Percentiles rank a stretch among this genome's conserved stretches.
Conservation (phyloP, 805 yeast genomes). For the Yarrowia divulgata region DNA sequence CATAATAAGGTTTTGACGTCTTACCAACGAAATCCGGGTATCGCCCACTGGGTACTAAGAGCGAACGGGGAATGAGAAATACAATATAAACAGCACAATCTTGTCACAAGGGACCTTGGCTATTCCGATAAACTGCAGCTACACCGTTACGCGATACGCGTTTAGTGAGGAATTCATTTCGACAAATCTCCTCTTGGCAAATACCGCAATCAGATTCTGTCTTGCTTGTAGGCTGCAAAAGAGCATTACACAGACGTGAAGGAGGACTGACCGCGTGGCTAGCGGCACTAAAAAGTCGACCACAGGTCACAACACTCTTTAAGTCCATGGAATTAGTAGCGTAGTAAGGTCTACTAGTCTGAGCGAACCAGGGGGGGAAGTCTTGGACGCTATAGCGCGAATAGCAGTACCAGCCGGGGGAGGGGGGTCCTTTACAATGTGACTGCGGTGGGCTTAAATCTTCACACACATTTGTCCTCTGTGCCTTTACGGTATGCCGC, state of each 20-base stretch:
- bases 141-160: too few species aligned
- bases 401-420: too few species aligned
- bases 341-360: constrained; percentile 10
- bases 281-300: constrained; percentile 28
- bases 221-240: constrained; percentile 29
- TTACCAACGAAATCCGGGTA: constrained; percentile 33
- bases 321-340: constrained; percentile 33
- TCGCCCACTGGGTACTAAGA: constrained; percentile 9
- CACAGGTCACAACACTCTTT: constrained; percentile 17
- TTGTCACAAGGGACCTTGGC: background rate
- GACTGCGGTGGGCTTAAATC: background rate
- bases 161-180: background rate
- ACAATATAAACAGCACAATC: background rate
- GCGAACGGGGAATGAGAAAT: background rate
- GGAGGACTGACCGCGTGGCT: constrained; percentile 25
- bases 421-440: too few species aligned
- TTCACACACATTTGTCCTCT: background rate
- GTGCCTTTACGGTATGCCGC: constrained; percentile 23
- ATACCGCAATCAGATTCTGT: constrained; percentile 33
- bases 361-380: background rate
- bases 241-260: constrained; percentile 26
- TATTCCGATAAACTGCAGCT: background rate
- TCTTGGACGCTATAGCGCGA: background rate
- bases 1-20: background rate
- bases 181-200: constrained; percentile 26